Base-by-base conservation (phyloP, 169 alveolate genomes). In the Plasmodium sp. region DNA sequence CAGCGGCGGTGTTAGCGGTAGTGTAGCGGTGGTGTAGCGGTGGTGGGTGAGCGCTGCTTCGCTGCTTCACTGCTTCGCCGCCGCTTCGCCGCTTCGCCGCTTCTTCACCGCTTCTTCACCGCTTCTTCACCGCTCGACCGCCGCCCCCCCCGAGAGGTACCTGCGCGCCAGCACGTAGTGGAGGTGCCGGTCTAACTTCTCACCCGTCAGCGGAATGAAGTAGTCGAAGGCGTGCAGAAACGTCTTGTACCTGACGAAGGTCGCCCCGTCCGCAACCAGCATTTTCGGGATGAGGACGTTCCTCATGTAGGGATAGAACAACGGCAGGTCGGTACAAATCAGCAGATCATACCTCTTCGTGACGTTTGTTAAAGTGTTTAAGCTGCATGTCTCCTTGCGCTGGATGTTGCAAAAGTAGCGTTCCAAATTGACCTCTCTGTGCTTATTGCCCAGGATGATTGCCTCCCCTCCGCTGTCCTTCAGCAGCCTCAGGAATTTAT, bases 251-350 rank as follows among this genome's bases (percentile, higher is more conserved):
- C 75, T 83, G 62, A 95, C 94, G 74, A 96, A 88, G 54, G 88
- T 95, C 18, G 79, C 95, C 3, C 96, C 96, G 43, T 72, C 92
- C 39, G 96, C 94, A 54, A 96, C 83, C 31, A 96, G 84, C 82
- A 96, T 95, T 56, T 97, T 93, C 36, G 98, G 98, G 34, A 96
- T 92, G 82, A 94, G 95, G 31, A 96, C 90, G 91, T 95, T 96
- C 85, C 86, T 83, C 73, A 96, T 83, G 74, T 95, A 90, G 16
- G 92, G 79, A 31, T 96, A 96, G 92, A 94, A 96, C 27, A 95
- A 92, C 10, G 92, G 93, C 16, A 97, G 93, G 95, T 96, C 98
- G 14, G 96, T 95, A 58, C 98, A 96, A 27, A 96, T 85, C 0
- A 96, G 91, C 73, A 96, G 82, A 74, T 96, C 98, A 91, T 36